Conservation (phyloP, 768 basidiomycete species). For the Phaffia tasmanica region DNA sequence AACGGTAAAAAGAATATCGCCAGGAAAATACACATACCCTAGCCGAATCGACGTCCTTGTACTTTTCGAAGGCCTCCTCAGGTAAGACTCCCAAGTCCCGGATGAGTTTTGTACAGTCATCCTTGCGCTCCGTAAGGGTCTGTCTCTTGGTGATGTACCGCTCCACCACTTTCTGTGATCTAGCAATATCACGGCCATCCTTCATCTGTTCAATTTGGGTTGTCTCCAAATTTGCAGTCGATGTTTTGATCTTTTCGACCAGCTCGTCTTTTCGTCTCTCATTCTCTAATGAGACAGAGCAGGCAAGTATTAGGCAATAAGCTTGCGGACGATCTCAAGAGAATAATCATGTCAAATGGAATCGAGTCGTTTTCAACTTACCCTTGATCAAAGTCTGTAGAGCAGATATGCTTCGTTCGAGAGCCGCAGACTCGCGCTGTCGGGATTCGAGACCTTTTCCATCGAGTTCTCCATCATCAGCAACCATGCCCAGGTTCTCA, state of each 20-base stretch:
- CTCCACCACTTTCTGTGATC: constrained; percentile 89
- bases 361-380: constrained; percentile 30
- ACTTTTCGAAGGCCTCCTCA: constrained; percentile 94
- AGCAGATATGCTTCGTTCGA: constrained; percentile 56
- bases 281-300: constrained; percentile 36
- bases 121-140: constrained; percentile 69
- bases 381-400: constrained; percentile 56
- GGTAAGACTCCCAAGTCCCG: constrained; percentile 92
- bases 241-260: constrained; percentile 38
- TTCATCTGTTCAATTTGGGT: constrained; percentile 73
- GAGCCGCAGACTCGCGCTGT: constrained; percentile 54
- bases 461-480: constrained; percentile 40
- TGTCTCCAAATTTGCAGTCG: constrained; percentile 50
- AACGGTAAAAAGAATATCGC: neutral
- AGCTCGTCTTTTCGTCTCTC: constrained; percentile 52
- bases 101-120: constrained; percentile 90
- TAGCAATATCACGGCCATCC: constrained; percentile 72
- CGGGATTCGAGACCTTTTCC: constrained; percentile 56
- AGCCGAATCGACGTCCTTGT: constrained; percentile 76
- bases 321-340: neutral
- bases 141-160: constrained; percentile 85
- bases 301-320: neutral
- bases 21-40: constrained; percentile 46
- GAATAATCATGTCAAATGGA: neutral
- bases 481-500: constrained; percentile 56